Percentiles rank a stretch among this genome's conserved stretches.
phyloP scores from a whole-genome alignment of 306 rosid genomes.

The Castanospermum australe region DNA sequence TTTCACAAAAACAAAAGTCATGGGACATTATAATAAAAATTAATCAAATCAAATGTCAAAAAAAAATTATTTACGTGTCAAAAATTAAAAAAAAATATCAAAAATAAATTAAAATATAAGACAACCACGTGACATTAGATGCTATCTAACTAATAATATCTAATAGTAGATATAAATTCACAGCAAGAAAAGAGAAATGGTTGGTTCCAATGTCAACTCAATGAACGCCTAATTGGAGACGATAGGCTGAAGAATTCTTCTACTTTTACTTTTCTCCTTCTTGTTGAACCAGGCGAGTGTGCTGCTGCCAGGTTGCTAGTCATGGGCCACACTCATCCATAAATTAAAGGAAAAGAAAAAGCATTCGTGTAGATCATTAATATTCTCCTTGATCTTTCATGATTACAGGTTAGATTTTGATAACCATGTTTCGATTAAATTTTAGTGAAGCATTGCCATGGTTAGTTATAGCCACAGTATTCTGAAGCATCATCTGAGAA shows the following conservation, averaged over 20 bases:
- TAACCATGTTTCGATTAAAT: not conserved
- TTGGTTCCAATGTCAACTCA: constrained; percentile 18
- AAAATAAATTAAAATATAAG: no score
- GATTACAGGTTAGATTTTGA: constrained; percentile 28
- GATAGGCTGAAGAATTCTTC: not conserved
- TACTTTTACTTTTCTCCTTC: not conserved
- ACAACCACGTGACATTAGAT: no score
- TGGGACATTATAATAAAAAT: no score
- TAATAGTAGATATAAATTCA: no score
- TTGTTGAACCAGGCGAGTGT: not conserved
- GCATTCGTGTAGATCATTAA: not conserved
- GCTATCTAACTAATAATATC: no score
- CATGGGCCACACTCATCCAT: constrained; percentile 16
- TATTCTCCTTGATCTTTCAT: constrained; percentile 19
- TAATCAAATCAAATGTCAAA: no score
- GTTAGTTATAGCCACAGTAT: not conserved
- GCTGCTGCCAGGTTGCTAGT: not conserved
- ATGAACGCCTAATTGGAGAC: not conserved
- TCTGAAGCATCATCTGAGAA: not conserved
- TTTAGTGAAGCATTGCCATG: not conserved
- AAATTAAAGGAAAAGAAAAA: constrained; percentile 26
- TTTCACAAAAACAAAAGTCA: no score
- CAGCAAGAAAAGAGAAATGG: not conserved
- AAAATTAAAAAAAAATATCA: no score
- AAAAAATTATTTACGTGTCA: no score